These are phyloP conservation scores for Danielia reshetovae DNA, from an alignment of 805 yeast species.

Conservation along the genomic window DNA sequence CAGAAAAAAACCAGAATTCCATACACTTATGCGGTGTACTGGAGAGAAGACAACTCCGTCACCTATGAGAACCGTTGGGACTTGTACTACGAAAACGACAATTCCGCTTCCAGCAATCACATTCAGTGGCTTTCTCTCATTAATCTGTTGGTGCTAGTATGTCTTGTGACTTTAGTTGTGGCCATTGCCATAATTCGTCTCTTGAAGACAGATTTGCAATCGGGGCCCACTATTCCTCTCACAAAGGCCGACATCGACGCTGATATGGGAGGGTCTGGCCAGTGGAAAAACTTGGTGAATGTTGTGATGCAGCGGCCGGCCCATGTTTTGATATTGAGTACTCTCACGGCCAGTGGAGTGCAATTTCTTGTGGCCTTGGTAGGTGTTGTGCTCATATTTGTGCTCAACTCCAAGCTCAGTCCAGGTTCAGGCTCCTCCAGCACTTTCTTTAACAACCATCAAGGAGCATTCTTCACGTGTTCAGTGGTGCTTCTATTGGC, in stretches of 20 bases:
- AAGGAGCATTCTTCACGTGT: constrained; percentile 63
- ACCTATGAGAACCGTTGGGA: constrained; percentile 72
- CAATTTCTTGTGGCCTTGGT: constrained; percentile 65
- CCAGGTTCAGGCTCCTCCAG: constrained; percentile 33
- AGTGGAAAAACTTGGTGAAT: constrained; percentile 51
- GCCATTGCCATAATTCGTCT: constrained; percentile 60
- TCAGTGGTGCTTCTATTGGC: constrained; percentile 57
- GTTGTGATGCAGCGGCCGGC: constrained; percentile 56
- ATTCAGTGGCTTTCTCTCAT: constrained; percentile 78
- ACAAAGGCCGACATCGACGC: constrained; percentile 7
- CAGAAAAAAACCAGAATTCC: constrained; percentile 49
- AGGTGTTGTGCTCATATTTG: constrained; percentile 56
- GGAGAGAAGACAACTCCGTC: constrained; percentile 75
- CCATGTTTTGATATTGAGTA: constrained; percentile 45
- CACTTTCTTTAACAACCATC: constrained; percentile 57
- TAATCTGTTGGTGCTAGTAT: constrained; percentile 64
- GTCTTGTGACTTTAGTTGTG: constrained; percentile 59
- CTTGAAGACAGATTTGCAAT: constrained; percentile 46
- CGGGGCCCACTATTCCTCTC: constrained; percentile 22
- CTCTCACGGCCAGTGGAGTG: constrained; percentile 68
- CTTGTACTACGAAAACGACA: constrained; percentile 57
- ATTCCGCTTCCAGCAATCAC: constrained; percentile 37
- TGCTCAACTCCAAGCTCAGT: constrained; percentile 28
- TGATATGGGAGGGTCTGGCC: constrained; percentile 9
- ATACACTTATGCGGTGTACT: constrained; percentile 80